These are phyloP conservation scores for Aspergillus latus DNA, from an alignment of 2,329 filamentous ascomycete genomes.

Conservation along the genomic window DNA sequence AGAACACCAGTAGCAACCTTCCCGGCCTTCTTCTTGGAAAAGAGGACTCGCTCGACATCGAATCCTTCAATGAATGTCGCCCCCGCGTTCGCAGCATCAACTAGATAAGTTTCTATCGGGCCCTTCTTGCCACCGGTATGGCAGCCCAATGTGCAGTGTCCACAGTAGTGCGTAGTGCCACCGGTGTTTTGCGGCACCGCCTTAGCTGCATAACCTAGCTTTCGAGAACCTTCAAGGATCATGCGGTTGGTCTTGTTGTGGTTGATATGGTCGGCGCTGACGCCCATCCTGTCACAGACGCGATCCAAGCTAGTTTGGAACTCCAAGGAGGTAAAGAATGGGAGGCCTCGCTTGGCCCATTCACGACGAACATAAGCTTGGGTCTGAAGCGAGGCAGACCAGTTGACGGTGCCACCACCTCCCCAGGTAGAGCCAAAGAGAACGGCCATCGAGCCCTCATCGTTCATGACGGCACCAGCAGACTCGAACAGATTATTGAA, in stretches of 20 bases:
- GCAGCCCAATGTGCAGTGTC: conserved; percentile 62
- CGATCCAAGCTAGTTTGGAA: conserved; percentile 79
- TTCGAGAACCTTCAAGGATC: conserved; percentile 70
- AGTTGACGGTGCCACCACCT: conserved; percentile 86
- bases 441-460: conserved; percentile 61
- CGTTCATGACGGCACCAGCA: conserved; percentile 56
- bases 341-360: conserved; percentile 70
- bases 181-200: conserved; percentile 78
- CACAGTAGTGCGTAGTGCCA: conserved; percentile 71
- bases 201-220: conserved; percentile 69
- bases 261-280: conserved; percentile 61
- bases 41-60: conserved; percentile 67
- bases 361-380: conserved; percentile 76
- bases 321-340: conserved; percentile 69
- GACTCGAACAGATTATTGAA: conserved; percentile 68
- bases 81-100: conserved; percentile 73
- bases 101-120: conserved; percentile 72
- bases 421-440: conserved; percentile 74
- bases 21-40: conserved; percentile 55
- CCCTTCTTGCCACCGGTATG: conserved; percentile 73
- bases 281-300: conserved; percentile 77
- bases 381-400: conserved; percentile 68
- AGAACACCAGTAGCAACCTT: conserved; percentile 67
- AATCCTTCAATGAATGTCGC: conserved; percentile 85
- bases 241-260: conserved; percentile 72